phyloP scores from a whole-genome alignment of 768 basidiomycete genomes.

The Lactifluus pinguis region DNA sequence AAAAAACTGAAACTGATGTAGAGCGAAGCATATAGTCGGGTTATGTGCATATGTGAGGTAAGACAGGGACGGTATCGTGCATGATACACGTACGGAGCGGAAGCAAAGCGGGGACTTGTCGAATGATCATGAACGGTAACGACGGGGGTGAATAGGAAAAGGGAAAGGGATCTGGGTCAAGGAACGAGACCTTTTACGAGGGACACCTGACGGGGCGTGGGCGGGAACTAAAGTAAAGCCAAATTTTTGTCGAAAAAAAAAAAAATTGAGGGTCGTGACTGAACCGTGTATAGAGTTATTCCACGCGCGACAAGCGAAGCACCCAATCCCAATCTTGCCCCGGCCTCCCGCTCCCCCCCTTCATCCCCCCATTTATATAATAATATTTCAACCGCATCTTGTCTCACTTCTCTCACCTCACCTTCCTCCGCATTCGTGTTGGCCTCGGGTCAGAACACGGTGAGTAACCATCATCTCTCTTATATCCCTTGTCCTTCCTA shows the following conservation, averaged over 20 bases:
- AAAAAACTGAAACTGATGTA: background rate
- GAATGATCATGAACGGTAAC: slow-evolving; percentile 9
- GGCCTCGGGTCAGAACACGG: slow-evolving; percentile 13
- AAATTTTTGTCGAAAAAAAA: background rate
- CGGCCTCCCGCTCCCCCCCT: background rate
- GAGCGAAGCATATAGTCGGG: background rate
- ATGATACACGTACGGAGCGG: slow-evolving; percentile 2
- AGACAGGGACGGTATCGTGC: background rate
- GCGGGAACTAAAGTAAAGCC: background rate
- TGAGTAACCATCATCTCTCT: slow-evolving; percentile 2
- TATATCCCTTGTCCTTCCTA: slow-evolving; percentile 1
- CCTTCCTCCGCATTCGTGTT: slow-evolving; percentile 5
- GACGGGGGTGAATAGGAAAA: background rate
- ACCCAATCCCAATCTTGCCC: slow-evolving; percentile 5
- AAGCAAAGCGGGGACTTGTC: slow-evolving; percentile 13
- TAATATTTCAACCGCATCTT: slow-evolving; percentile 6
- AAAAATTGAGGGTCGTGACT: slow-evolving; percentile 1
- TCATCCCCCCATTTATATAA: slow-evolving; percentile 15
- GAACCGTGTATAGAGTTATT: slow-evolving; percentile 10
- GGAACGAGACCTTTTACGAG: background rate
- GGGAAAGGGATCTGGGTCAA: background rate
- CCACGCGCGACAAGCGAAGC: slow-evolving; percentile 13
- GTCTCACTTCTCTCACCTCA: slow-evolving; percentile 9
- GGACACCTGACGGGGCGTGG: background rate
- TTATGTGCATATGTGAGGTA: background rate